These are phyloP conservation scores for Cyanidioschyzon merolae DNA, from an alignment of 23 red algal genomes.

Conservation along the genomic window DNA sequence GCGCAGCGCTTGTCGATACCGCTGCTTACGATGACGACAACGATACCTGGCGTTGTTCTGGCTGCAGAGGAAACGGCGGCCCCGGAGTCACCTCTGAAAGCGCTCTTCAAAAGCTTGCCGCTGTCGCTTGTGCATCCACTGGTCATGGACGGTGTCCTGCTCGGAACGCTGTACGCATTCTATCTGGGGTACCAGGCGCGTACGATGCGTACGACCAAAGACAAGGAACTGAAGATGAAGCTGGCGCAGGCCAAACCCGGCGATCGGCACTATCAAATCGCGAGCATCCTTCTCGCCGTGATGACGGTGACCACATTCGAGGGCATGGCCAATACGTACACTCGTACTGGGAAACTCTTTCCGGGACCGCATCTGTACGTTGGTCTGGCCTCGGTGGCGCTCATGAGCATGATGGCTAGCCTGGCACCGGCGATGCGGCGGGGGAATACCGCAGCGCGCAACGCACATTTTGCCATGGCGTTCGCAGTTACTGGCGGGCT, in stretches of 20 bases:
- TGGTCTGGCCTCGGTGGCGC: conserved; percentile 57
- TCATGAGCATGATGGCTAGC: conserved; percentile 56
- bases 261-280: conserved; percentile 46
- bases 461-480: conserved; percentile 60
- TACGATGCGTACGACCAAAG: conserved; percentile 33
- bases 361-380: conserved; percentile 97
- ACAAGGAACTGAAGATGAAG: conserved; percentile 47
- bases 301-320: conserved; percentile 80
- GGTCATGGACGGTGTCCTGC: conserved; percentile 55
- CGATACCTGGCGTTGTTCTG: not conserved
- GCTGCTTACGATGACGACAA: not conserved
- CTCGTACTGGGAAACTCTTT: conserved; percentile 90
- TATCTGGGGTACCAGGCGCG: conserved; percentile 85
- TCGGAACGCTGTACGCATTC: conserved; percentile 46
- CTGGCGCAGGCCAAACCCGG: conserved; percentile 48
- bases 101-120: conserved; percentile 78
- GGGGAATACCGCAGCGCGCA: conserved; percentile 39
- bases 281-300: conserved; percentile 47
- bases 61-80: not conserved
- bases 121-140: conserved; percentile 64
- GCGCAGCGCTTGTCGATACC: not conserved
- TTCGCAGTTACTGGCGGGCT: conserved; percentile 49
- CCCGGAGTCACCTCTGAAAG: conserved; percentile 25
- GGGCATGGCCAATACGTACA: conserved; percentile 94
- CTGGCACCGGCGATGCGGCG: conserved; percentile 87